Conservation (phyloP, 2,329 filamentous ascomycete genomes). For the Penicillium sp. region DNA sequence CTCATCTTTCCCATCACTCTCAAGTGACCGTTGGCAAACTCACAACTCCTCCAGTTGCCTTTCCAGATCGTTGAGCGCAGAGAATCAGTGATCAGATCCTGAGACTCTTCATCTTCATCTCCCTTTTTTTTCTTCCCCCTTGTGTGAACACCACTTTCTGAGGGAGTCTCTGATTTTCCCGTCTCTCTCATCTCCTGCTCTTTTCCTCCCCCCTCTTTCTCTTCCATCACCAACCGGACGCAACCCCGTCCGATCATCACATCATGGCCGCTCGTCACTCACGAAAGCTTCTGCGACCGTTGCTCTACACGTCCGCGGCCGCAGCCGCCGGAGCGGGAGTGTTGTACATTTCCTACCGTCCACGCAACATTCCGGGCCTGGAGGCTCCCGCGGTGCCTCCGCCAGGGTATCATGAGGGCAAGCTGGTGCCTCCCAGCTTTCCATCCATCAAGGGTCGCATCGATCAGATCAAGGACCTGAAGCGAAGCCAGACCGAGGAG, state of each 20-base stretch:
- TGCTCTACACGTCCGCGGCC: slow-evolving; percentile 55
- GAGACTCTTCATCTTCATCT: too few relatives aligned
- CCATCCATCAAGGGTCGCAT: slow-evolving; percentile 46
- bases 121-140: neutral
- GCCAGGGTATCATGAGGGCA: slow-evolving; percentile 56
- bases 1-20: too few relatives aligned
- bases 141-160: neutral
- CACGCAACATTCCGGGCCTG: slow-evolving; percentile 58
- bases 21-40: too few relatives aligned
- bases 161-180: too few relatives aligned
- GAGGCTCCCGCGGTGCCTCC: slow-evolving; percentile 58
- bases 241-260: slow-evolving; percentile 1
- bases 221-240: neutral
- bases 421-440: slow-evolving; percentile 50
- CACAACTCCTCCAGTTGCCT: too few relatives aligned
- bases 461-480: slow-evolving; percentile 49
- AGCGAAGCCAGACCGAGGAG: slow-evolving; percentile 41
- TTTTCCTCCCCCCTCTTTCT: neutral
- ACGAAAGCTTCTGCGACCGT: slow-evolving; percentile 49
- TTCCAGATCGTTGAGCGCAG: too few relatives aligned
- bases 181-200: too few relatives aligned
- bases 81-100: too few relatives aligned
- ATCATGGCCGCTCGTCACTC: slow-evolving; percentile 39
- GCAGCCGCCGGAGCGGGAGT: slow-evolving; percentile 49
- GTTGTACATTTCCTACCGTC: slow-evolving; percentile 58